A percentile compares a stretch with the other conserved stretches of the same genome.
These are phyloP conservation scores for Zasmidium cellare DNA, from an alignment of 2,329 filamentous ascomycete genomes.

Conservation along the genomic window DNA sequence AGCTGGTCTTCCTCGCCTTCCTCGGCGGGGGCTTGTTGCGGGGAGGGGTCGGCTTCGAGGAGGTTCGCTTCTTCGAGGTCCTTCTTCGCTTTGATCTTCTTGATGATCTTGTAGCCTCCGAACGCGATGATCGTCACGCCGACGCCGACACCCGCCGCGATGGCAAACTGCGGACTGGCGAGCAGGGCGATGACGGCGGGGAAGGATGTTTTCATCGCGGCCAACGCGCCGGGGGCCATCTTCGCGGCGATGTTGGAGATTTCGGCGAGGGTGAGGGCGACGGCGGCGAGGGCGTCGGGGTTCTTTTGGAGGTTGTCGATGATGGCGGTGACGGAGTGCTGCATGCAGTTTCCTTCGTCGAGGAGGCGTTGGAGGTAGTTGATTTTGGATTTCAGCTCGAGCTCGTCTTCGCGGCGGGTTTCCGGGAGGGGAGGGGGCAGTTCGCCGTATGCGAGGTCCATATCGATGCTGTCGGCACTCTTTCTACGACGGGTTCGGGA, in stretches of 20 bases:
- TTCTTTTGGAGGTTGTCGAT: slow-evolving; percentile 79
- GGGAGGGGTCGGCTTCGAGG: slow-evolving; percentile 6
- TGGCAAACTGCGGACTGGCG: slow-evolving; percentile 88
- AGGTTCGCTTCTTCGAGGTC: slow-evolving; percentile 18
- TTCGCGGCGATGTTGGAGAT: slow-evolving; percentile 80
- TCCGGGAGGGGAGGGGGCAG: slow-evolving; percentile 67
- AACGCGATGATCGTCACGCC: slow-evolving; percentile 96
- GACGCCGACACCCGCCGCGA: slow-evolving; percentile 83
- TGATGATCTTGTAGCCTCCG: slow-evolving; percentile 96
- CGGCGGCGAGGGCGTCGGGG: slow-evolving; percentile 89
- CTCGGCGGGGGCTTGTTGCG: background rate
- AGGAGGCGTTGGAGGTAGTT: slow-evolving; percentile 73
- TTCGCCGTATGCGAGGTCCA: slow-evolving; percentile 88
- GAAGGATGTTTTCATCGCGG: slow-evolving; percentile 73
- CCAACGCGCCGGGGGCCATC: slow-evolving; percentile 78
- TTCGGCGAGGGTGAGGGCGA: slow-evolving; percentile 88
- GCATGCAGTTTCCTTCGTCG: slow-evolving; percentile 84
- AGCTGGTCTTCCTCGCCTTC: slow-evolving; percentile 55
- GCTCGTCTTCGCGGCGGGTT: slow-evolving; percentile 51
- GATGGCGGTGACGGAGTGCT: slow-evolving; percentile 78
- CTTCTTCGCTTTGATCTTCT: slow-evolving; percentile 65
- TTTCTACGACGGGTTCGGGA: slow-evolving; percentile 34
- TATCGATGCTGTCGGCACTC: slow-evolving; percentile 65
- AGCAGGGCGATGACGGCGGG: slow-evolving; percentile 85
- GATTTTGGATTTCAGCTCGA: slow-evolving; percentile 67